Base-by-base conservation (phyloP, 2,329 filamentous ascomycete species). In the Aspergillus novofumigatus region DNA sequence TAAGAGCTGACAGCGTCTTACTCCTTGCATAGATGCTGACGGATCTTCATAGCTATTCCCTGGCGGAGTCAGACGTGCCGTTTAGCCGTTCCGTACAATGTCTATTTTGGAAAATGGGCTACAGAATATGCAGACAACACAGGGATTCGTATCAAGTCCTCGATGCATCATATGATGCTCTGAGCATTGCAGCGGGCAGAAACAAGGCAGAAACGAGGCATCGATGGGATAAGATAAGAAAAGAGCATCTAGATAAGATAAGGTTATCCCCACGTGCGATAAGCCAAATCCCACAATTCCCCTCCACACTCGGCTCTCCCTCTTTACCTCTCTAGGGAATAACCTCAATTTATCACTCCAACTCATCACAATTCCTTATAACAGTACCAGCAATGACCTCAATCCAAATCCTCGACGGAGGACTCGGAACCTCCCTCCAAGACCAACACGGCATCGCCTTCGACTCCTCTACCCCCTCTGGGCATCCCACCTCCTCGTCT, bases 401-500 rank as follows among this genome's bases (percentile, higher is more conserved):
- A 71, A 79, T 59, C 73, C 63, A 64, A 44, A 63, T 89, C 51
- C 80, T 89, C 42, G 86, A 89, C 67, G 86, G 87, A 53, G 86
- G 86, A 7, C 79, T 89, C 23, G 86, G 87, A 35, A 89, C 87
- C 2, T 83, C 85, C 0, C 83, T 89, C 2, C 81, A 86, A 65
- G 81, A 85, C 58, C 58, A 80, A 28, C 59, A 86, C 68, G 70
- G 72, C 55, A 66, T 82, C 58, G 74, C 68, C 14, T 89, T 89
- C 69, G 72, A 75, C 52, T 70, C 74, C 28, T 67, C 74, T 41
- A 75, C 72, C 10, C 87, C 0, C 79, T 89, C 42, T 89, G 87
- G 87, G 88, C 87, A 0, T 86, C 85, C 0, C 81, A 89, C 65
- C 78, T 88, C 5, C 79, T 89, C n/a, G 66, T 88, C 53, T 75